Evolutionary conservation across 768 basidiomycete genomes (phyloP).

Genomic region (Suillus tomentosus): DNA sequence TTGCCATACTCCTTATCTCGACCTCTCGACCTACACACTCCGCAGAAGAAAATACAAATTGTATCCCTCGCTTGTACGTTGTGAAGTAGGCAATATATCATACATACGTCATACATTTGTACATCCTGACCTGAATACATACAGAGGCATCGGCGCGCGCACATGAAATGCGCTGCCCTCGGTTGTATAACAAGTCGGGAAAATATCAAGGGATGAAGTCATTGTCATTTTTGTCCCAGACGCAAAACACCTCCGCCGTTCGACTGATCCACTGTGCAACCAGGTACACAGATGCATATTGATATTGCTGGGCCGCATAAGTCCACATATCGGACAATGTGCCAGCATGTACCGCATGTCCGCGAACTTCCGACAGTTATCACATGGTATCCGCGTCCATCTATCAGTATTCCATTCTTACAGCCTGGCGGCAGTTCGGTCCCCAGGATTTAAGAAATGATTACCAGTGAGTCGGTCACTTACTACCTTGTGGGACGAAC

Average conservation of each 20-base stretch:
- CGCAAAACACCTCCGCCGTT: background rate
- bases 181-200: background rate
- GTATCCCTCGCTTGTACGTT: conserved; percentile 8
- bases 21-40: background rate
- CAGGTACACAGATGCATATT: background rate
- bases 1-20: background rate
- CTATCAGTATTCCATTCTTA: background rate
- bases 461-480: background rate
- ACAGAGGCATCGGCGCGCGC: conserved; percentile 1
- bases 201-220: background rate
- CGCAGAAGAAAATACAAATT: conserved; percentile 4
- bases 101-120: conserved; percentile 6
- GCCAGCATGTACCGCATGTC: background rate
- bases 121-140: conserved; percentile 2
- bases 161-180: conserved; percentile 3
- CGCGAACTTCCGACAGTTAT: conserved; percentile 1
- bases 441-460: background rate
- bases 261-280: too few species aligned
- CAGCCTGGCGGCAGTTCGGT: background rate
- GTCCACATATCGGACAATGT: background rate
- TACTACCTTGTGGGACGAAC: background rate
- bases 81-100: conserved; percentile 9
- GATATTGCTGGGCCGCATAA: background rate
- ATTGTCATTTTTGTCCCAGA: background rate
- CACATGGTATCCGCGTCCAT: background rate